Evolutionary conservation across 2,329 filamentous ascomycete genomes (phyloP), one percentile per base, ranked within the genome.

Genomic region (Triangularia setosa): DNA sequence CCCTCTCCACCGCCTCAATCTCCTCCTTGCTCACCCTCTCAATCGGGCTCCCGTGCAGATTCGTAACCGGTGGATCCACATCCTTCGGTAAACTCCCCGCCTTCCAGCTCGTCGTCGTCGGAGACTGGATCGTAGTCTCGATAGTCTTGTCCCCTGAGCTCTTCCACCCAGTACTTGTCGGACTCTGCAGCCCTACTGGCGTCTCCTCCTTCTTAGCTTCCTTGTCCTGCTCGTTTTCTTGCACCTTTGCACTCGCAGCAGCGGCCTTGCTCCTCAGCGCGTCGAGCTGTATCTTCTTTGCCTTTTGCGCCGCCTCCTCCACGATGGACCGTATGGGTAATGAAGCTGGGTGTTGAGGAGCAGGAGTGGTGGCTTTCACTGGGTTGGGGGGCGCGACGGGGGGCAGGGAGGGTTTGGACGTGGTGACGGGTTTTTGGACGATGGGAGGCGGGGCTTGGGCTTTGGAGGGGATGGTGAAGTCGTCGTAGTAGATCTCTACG

Each of bases 401-500:
- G 2, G 76, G 75, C 35, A 78, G 76, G 55, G 80, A 79, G n/a
- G 82, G 81, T 61, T 82, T 80, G 70, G 84, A 75, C 78, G 80
- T 75, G 78, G 84, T 81, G 74, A 80, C 75, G 28, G 84, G 83
- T 69, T 86, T 84, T 55, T 84, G 87, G 72, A 79, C 33, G 16
- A 27, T 7, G 24, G 79, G 77, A 54, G 80, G 79, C 16, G 82
- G 81, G 60, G 82, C 81, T 70, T 84, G 76, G 79, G 80, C 75
- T 78, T 84, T 81, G 74, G 80, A 75, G 33, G 84, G 83, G 69
- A 86, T 84, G 58, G 84, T 87, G 72, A 79, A 80, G 69, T 87
- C 85, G 78, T 88, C 85, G 75, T 84, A 84, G 78, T 84, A 86
- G 70, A 90, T 85, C 66, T 83, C 87, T 71, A 98, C 87, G 72